Evolutionary conservation across 495 filamentous ascomycete species (phyloP).

Genomic region (Xylaria cubensis): DNA sequence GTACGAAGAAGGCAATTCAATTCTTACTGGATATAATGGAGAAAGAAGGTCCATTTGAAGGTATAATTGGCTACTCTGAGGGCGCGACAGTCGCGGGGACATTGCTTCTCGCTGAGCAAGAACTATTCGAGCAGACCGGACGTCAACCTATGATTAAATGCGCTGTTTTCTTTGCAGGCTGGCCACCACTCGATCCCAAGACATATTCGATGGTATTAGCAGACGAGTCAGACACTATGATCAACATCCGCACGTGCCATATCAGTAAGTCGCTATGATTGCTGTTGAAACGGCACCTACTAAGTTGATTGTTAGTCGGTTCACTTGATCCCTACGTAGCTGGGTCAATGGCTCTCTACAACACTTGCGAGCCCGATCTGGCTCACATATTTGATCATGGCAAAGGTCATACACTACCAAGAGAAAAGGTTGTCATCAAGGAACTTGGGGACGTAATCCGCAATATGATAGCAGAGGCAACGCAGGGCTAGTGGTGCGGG

Average conservation of each 20-base stretch:
- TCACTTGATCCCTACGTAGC: slow-evolving; percentile 64
- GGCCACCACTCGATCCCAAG: slow-evolving; percentile 60
- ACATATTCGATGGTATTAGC: slow-evolving; percentile 54
- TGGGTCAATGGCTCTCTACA: slow-evolving; percentile 63
- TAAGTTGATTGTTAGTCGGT: slow-evolving; percentile 49
- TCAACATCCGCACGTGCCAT: slow-evolving; percentile 64
- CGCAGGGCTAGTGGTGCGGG: not conserved
- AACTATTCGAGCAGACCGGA: slow-evolving; percentile 51
- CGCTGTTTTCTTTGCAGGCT: slow-evolving; percentile 63
- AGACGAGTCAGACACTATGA: slow-evolving; percentile 59
- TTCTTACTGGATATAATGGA: slow-evolving; percentile 56
- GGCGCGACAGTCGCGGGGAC: slow-evolving; percentile 65
- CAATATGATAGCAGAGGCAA: slow-evolving; percentile 42
- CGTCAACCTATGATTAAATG: slow-evolving; percentile 60
- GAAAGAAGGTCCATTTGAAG: slow-evolving; percentile 58
- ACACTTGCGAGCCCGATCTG: slow-evolving; percentile 62
- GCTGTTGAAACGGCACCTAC: not conserved
- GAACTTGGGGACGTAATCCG: slow-evolving; percentile 56
- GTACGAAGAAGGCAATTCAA: slow-evolving; percentile 51
- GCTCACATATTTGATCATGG: slow-evolving; percentile 66
- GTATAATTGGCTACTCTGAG: slow-evolving; percentile 67
- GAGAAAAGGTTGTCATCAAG: slow-evolving; percentile 56
- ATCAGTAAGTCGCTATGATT: slow-evolving; percentile 51
- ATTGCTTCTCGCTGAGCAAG: slow-evolving; percentile 60
- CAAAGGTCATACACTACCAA: slow-evolving; percentile 62